Conservation (phyloP, 2,329 filamentous ascomycete genomes). For the Didymella glomerata region DNA sequence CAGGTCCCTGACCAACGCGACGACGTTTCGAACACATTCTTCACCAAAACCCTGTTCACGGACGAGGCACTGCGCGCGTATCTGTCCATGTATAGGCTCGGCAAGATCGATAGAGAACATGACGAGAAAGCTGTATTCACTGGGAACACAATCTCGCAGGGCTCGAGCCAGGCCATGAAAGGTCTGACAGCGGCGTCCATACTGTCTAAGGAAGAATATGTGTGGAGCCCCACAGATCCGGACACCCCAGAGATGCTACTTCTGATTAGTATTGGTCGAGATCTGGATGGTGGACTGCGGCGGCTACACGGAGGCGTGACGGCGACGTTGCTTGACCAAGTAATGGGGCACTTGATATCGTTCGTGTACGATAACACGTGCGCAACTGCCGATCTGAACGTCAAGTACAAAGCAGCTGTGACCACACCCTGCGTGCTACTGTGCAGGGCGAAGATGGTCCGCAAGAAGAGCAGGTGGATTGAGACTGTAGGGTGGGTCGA, state of each 20-base stretch:
- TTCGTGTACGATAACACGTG: constrained; percentile 24
- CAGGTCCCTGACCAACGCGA: constrained; percentile 8
- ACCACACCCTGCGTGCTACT: constrained; percentile 35
- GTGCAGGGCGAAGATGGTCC: constrained; percentile 30
- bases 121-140: constrained; percentile 19
- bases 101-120: constrained; percentile 16
- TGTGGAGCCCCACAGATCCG: constrained; percentile 22
- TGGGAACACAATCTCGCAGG: constrained; percentile 11
- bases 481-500: constrained; percentile 36
- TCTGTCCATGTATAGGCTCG: constrained; percentile 33
- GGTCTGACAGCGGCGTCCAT: constrained; percentile 3
- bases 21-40: constrained; percentile 31
- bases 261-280: constrained; percentile 31
- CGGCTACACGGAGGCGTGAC: constrained; percentile 41
- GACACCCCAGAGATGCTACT: constrained; percentile 32
- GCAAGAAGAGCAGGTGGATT: constrained; percentile 36
- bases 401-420: constrained; percentile 37
- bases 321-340: constrained; percentile 38
- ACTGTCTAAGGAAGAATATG: constrained; percentile 23
- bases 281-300: constrained; percentile 32
- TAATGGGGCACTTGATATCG: constrained; percentile 35
- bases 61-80: constrained; percentile 37
- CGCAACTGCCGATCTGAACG: constrained; percentile 34
- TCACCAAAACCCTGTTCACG: constrained; percentile 36
- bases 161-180: neutral